Base-by-base conservation (phyloP, 2,329 filamentous ascomycete species). In the Cercospora beticola region DNA sequence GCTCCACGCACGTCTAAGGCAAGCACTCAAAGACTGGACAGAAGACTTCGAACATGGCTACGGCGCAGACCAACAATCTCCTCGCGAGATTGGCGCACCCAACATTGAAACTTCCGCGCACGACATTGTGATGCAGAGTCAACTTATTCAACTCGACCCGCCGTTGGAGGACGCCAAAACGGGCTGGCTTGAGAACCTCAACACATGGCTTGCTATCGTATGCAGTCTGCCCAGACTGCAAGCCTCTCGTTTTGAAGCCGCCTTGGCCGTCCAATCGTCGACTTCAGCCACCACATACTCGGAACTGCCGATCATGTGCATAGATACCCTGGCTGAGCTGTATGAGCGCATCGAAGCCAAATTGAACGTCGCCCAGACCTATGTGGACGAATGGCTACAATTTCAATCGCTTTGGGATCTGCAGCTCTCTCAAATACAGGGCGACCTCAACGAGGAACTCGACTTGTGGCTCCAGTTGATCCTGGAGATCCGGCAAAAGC, bases 391-490 rank as follows among this genome's bases (percentile, higher is more conserved):
- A 80, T 99, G 95, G 95, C 85, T 99, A 57, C 95, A 97, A 75
- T 99, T 98, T 81, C 95, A 99, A 80, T 98, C 94, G 6, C 86
- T 99, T 0, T 99, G 95, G 95, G 95, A 99, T 83, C 86, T 99
- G 67, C 94, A 97, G 78, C 93, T 94, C 2, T 94, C 97, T 72
- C 92, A 97, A 74, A 93, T 99, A 1, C 97, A 97, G 76, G 93
- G 97, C 70, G 88, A 92, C 63, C 86, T 99, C 7, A 94, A 94
- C 10, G 94, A 98, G 71, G 91, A 97, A 76, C 87, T 99, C 18
- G 91, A 93, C 6, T 89, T 92, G 75, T 99, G 95, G 95, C 84
- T 99, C 33, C 94, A 98, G 78, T 85, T 97, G 49, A 87, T 99
- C n/a, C 93, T 97, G 76, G 95, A 99, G 77, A 97, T 99, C 73